Evolutionary conservation across 2,329 filamentous ascomycete genomes (phyloP).

Genomic region (Diplodia mutila): DNA sequence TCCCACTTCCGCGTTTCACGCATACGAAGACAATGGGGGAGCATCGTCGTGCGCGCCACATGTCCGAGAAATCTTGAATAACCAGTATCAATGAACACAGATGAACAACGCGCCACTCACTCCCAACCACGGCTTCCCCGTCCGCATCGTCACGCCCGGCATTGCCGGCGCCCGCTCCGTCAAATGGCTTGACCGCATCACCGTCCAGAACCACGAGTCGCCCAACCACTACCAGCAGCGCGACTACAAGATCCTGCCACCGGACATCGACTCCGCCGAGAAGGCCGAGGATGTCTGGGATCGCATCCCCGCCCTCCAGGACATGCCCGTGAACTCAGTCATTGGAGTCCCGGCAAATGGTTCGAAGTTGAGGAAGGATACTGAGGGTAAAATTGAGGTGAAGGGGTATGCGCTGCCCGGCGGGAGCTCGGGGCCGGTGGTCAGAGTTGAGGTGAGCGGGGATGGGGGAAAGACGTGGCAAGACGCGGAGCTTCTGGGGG

Average conservation of each 20-base stretch:
- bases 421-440: conserved; percentile 57
- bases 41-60: no score
- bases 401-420: conserved; percentile 61
- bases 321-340: conserved; percentile 62
- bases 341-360: conserved; percentile 53
- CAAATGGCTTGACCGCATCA: conserved; percentile 61
- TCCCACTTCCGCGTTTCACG: no score
- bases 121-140: conserved; percentile 56
- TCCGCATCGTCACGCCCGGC: conserved; percentile 57
- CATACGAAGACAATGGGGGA: no score
- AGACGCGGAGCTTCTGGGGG: conserved; percentile 46
- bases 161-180: conserved; percentile 59
- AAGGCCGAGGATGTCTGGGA: conserved; percentile 59
- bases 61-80: no score
- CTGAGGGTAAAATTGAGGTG: conserved; percentile 52
- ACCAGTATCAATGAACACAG: conserved; percentile 14
- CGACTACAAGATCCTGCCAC: conserved; percentile 64
- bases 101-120: conserved; percentile 56
- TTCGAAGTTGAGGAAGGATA: conserved; percentile 47
- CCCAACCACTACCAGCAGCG: conserved; percentile 61
- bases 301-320: conserved; percentile 54
- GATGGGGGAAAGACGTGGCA: conserved; percentile 56
- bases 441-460: conserved; percentile 56
- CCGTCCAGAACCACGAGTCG: conserved; percentile 55
- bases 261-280: conserved; percentile 53